Evolutionary conservation across 2,329 filamentous ascomycete species (phyloP).

Genomic region (Fusarium abutilonis): DNA sequence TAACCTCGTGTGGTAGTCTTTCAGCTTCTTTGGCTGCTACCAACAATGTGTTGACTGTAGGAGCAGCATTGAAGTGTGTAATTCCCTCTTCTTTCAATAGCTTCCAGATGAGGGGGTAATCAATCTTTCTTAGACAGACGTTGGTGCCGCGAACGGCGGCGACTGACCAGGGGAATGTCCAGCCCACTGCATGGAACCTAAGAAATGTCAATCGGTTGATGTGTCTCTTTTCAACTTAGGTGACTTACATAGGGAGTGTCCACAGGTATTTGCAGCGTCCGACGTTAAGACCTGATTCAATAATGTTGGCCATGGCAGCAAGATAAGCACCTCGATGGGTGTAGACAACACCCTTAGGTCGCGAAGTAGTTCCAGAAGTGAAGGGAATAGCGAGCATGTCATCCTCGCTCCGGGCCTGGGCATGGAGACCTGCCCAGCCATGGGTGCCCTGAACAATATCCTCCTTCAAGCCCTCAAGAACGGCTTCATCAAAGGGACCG

Average conservation of each 20-base stretch:
- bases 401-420: constrained; percentile 78
- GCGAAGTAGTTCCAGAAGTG: constrained; percentile 91
- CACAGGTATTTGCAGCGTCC: constrained; percentile 85
- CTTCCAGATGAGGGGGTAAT: constrained; percentile 92
- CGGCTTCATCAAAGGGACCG: constrained; percentile 84
- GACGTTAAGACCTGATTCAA: constrained; percentile 85
- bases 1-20: constrained; percentile 73
- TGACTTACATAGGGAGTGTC: constrained; percentile 88
- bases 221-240: constrained; percentile 17
- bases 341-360: constrained; percentile 91
- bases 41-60: constrained; percentile 94
- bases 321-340: constrained; percentile 90
- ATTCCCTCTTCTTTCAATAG: constrained; percentile 86
- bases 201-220: constrained; percentile 1
- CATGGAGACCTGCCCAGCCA: constrained; percentile 81
- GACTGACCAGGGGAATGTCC: constrained; percentile 94
- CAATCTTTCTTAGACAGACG: constrained; percentile 92
- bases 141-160: constrained; percentile 94
- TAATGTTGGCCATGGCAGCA: constrained; percentile 82
- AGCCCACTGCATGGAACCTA: constrained; percentile 75
- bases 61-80: constrained; percentile 95
- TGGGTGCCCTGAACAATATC: constrained; percentile 72
- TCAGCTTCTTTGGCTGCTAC: constrained; percentile 82
- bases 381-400: constrained; percentile 88
- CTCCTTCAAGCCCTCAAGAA: constrained; percentile 80